phyloP scores from a whole-genome alignment of 495 filamentous ascomycete species.

The Podospora pseudoanserina region DNA sequence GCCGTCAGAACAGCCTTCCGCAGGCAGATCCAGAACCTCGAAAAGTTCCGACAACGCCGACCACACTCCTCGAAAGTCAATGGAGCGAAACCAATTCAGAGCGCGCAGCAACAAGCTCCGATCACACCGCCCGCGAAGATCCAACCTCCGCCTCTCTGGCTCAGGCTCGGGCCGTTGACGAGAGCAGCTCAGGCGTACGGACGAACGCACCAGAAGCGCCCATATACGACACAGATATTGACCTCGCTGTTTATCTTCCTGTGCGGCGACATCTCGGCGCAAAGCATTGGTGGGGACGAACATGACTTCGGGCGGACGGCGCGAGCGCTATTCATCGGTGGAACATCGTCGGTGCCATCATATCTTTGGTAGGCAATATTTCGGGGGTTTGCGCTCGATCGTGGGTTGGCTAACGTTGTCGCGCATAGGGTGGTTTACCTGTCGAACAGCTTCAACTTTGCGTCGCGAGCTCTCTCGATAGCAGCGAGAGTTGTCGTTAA shows the following conservation, averaged over 20 bases:
- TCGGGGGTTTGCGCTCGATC: neutral
- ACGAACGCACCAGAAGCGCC: neutral
- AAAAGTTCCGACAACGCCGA: conserved; percentile 24
- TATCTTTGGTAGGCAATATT: conserved; percentile 65
- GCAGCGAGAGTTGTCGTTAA: conserved; percentile 75
- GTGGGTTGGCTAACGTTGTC: conserved; percentile 3
- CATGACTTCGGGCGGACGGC: conserved; percentile 70
- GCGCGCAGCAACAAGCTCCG: conserved; percentile 28
- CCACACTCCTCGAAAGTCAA: conserved; percentile 26
- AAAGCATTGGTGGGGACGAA: conserved; percentile 55
- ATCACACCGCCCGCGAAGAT: conserved; percentile 46
- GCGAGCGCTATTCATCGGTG: conserved; percentile 70
- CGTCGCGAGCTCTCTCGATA: conserved; percentile 65
- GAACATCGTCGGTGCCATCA: conserved; percentile 65
- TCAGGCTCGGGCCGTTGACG: conserved; percentile 41
- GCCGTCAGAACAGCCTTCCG: conserved; percentile 22
- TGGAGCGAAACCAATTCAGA: conserved; percentile 16
- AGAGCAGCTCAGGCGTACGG: neutral
- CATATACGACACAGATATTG: neutral
- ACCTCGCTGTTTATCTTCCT: neutral
- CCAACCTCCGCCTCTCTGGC: conserved; percentile 47
- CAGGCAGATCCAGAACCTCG: conserved; percentile 24
- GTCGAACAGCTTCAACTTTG: conserved; percentile 73
- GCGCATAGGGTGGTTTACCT: conserved; percentile 72
- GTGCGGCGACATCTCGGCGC: conserved; percentile 62